Evolutionary conservation across 2,329 filamentous ascomycete species (phyloP).

Genomic region (Aspergillus caelatus): DNA sequence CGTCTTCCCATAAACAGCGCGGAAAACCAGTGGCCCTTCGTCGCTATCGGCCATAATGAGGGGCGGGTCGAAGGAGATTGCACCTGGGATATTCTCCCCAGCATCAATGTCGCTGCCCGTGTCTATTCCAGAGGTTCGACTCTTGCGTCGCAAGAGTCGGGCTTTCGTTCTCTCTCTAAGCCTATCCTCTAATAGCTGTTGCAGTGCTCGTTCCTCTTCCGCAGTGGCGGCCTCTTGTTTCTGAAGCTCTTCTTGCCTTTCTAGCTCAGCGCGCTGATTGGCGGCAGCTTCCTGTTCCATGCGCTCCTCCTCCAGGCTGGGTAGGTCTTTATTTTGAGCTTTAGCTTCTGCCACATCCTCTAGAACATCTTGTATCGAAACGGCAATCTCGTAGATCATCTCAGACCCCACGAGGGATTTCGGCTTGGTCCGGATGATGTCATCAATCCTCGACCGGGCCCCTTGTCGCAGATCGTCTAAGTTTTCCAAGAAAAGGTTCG

Average conservation of each 20-base stretch:
- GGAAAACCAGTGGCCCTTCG: constrained; percentile 69
- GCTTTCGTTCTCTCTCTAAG: constrained; percentile 44
- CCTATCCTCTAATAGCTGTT: constrained; percentile 43
- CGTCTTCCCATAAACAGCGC: constrained; percentile 69
- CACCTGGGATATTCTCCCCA: constrained; percentile 37
- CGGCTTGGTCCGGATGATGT: constrained; percentile 69
- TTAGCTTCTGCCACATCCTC: constrained; percentile 83
- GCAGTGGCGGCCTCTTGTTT: constrained; percentile 46
- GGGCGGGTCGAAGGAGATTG: constrained; percentile 47
- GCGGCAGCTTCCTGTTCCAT: constrained; percentile 77
- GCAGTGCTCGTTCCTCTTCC: constrained; percentile 44
- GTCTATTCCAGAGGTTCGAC: constrained; percentile 38
- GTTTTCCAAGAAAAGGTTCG: constrained; percentile 70
- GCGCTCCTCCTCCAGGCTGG: constrained; percentile 86
- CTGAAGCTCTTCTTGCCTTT: constrained; percentile 52
- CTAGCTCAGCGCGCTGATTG: constrained; percentile 55
- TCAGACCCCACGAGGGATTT: constrained; percentile 65
- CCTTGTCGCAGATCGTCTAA: constrained; percentile 67
- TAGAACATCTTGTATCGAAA: constrained; percentile 68
- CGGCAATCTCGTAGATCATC: constrained; percentile 66
- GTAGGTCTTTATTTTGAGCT: constrained; percentile 73
- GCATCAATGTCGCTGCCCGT: constrained; percentile 30
- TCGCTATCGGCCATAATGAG: constrained; percentile 62
- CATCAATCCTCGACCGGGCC: constrained; percentile 70
- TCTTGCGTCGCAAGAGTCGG: constrained; percentile 42